Evolutionary conservation across 163 green algal species (phyloP), one percentile per base, ranked within the genome.

Genomic region (Picocystis sp.): DNA sequence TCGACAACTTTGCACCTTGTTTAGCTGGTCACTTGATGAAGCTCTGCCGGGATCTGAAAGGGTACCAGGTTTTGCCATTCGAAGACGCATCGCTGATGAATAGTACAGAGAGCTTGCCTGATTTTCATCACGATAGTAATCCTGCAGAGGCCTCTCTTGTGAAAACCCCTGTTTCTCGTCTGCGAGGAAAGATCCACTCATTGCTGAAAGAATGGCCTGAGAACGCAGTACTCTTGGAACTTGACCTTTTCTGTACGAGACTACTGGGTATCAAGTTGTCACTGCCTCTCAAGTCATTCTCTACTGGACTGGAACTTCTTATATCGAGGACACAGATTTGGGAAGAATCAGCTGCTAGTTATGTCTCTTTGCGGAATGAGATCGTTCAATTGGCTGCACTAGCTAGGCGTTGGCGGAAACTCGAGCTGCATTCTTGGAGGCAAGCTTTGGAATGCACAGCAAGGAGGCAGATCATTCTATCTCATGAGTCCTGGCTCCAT

Each of bases 241-340:
- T 97, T 53, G 45, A 66, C 1, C 67, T 69, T 14, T 85, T 97
- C 44, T 80, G 69, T 34, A 61, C 72, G 3, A 71, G 90, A 22
- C 45, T 95, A 53, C 63, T 91, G 47, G 58, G 48, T 15, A 61
- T 92, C 59, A 69, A 72, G 13, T 47, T 57, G 33, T 24, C 38
- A 5, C 43, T 60, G 1, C 66, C 62, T 17, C 69, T 95, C 2
- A 92, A 92, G 66, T 57, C 72, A 9, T 76, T 77, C 3, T 62
- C 96, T 44, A 92, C 81, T 1, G 91, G 91, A 0, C 51, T 96
- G 60, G 91, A 99, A 78, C 77, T 98, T 62, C 74, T 98, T 52
- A 71, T 98, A 41, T 69, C 72, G 10, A 60, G 79, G 1, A 71
- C 76, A 6, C 77, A 86, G 66, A 38, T 38, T 38, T 38, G 29